These are phyloP conservation scores for Dictyostelium firmibasis DNA, from an alignment of 78 protist species.

Conservation along the genomic window DNA sequence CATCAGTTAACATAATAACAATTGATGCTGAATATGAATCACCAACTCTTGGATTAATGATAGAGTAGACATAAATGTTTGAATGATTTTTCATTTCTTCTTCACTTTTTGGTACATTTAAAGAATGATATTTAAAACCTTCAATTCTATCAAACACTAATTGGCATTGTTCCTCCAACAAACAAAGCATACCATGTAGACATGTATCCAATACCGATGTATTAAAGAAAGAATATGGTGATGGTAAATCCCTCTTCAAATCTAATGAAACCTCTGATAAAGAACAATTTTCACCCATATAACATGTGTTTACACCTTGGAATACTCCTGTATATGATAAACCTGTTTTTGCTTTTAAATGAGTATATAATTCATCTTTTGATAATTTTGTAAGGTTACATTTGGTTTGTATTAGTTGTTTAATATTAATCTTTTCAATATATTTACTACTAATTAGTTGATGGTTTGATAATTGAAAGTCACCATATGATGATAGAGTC, in stretches of 20 bases:
- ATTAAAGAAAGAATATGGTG: too few species aligned
- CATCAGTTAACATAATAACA: not conserved
- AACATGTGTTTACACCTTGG: not conserved
- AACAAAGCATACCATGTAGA: not conserved
- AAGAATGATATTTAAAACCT: not conserved
- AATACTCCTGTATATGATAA: not conserved
- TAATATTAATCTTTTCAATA: not conserved
- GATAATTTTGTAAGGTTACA: not conserved
- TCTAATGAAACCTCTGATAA: not conserved
- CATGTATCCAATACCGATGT: not conserved
- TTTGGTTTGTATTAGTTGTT: not conserved
- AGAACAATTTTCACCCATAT: not conserved
- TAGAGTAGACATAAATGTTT: not conserved
- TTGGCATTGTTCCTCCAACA: not conserved
- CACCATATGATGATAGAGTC: not conserved
- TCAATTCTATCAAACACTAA: conserved; percentile 1
- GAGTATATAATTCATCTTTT: not conserved
- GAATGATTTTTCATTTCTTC: not conserved
- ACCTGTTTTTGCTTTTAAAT: not conserved
- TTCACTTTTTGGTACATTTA: not conserved
- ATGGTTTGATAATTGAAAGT: not conserved
- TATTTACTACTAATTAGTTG: not conserved
- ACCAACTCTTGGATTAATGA: not conserved
- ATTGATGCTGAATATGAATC: not conserved
- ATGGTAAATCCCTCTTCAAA: not conserved